Evolutionary conservation across 495 filamentous ascomycete species (phyloP).

Genomic region (Lepidopterella palustris): DNA sequence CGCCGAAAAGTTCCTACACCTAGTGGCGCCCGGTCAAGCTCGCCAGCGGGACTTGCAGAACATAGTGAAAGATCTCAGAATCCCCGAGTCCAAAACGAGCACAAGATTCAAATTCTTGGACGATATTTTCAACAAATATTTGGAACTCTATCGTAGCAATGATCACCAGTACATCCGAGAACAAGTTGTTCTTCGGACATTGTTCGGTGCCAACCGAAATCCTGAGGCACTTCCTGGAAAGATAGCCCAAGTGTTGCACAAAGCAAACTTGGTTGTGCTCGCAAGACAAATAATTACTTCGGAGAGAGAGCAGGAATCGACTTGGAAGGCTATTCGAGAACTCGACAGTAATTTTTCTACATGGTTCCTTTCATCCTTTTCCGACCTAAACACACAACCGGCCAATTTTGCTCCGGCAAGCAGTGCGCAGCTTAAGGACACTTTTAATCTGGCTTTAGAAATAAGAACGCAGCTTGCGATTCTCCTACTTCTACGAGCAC

Average conservation of each 20-base stretch:
- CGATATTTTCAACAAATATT: constrained; percentile 21
- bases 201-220: constrained; percentile 24
- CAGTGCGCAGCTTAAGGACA: constrained; percentile 31
- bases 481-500: constrained; percentile 17
- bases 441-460: constrained; percentile 37
- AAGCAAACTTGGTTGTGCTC: constrained; percentile 41
- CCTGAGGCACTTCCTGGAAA: constrained; percentile 20
- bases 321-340: constrained; percentile 15
- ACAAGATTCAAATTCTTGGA: constrained; percentile 27
- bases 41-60: constrained; percentile 21
- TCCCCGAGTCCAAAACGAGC: constrained; percentile 30
- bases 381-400: background rate
- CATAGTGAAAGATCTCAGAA: constrained; percentile 30
- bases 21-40: constrained; percentile 30
- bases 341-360: constrained; percentile 36
- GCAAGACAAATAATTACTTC: constrained; percentile 28
- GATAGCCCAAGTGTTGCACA: constrained; percentile 37
- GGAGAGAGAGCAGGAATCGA: constrained; percentile 10
- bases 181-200: constrained; percentile 21
- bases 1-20: constrained; percentile 30
- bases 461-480: constrained; percentile 40
- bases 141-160: constrained; percentile 30
- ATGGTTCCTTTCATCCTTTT: constrained; percentile 30
- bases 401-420: constrained; percentile 7
- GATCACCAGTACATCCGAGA: constrained; percentile 30